Conservation (phyloP, 2,329 filamentous ascomycete genomes). For the Diaporthe ampelina region DNA sequence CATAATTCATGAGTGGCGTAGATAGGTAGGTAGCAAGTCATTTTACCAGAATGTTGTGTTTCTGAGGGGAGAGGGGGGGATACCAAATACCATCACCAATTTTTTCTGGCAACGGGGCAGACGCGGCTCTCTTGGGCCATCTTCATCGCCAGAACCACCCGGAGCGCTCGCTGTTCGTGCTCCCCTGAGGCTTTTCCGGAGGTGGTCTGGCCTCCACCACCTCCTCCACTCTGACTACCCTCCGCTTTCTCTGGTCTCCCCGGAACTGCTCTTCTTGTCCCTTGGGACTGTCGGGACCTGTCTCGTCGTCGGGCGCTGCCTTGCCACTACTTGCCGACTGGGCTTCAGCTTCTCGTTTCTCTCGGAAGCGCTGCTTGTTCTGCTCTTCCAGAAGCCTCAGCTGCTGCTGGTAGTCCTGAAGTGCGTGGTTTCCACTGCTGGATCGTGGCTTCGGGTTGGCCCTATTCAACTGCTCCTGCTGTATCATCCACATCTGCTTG, state of each 20-base stretch:
- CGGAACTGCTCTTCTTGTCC: neutral
- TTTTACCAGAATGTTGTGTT: neutral
- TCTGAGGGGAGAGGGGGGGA: slow-evolving; percentile 9
- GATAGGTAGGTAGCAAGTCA: neutral
- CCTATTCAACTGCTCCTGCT: neutral
- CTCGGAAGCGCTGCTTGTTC: neutral
- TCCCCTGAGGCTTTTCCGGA: neutral
- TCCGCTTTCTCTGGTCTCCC: neutral
- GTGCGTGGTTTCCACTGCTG: neutral
- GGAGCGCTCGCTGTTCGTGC: neutral
- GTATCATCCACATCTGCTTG: neutral
- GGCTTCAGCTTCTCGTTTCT: too few relatives aligned
- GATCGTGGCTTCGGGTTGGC: neutral
- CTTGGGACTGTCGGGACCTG: too few relatives aligned
- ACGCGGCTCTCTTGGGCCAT: neutral
- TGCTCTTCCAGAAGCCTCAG: neutral
- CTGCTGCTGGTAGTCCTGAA: neutral
- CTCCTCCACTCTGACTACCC: neutral
- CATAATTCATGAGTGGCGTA: slow-evolving; percentile 9
- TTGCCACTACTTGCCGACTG: neutral
- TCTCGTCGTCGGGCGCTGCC: neutral
- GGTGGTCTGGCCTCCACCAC: neutral
- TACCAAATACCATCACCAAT: neutral
- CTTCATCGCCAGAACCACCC: slow-evolving; percentile 28
- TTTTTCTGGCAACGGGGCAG: too few relatives aligned